Conservation (phyloP, 106 monocot genomes). For the Chionographis japonica region DNA sequence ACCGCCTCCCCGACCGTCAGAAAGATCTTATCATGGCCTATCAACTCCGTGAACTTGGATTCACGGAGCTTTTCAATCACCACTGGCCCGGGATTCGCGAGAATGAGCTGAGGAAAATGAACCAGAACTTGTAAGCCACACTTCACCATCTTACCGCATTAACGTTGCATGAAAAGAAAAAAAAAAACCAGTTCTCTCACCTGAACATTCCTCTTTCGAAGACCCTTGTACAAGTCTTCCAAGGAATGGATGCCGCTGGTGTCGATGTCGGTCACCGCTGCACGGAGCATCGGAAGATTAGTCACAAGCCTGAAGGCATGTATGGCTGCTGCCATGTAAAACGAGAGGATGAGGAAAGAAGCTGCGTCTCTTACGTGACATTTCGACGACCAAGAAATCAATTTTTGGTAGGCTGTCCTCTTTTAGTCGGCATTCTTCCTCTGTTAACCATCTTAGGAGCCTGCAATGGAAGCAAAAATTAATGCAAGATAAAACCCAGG, state of each 20-base stretch:
- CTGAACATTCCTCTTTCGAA: slow-evolving; percentile 49
- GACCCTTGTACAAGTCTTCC: slow-evolving; percentile 48
- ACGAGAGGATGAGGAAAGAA: not conserved
- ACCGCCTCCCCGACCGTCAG: slow-evolving; percentile 66
- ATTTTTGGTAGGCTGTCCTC: slow-evolving; percentile 26
- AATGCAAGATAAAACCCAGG: too few relatives aligned
- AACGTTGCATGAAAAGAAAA: too few relatives aligned
- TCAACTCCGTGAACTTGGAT: slow-evolving; percentile 41
- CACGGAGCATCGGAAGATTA: not conserved
- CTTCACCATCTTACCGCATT: too few relatives aligned
- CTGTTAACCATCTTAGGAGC: slow-evolving; percentile 72
- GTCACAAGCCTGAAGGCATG: not conserved
- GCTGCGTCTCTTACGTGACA: slow-evolving; percentile 59
- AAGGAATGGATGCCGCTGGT: slow-evolving; percentile 72
- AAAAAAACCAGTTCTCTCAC: slow-evolving; percentile 12
- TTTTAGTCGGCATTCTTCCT: slow-evolving; percentile 57
- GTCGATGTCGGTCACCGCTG: slow-evolving; percentile 77
- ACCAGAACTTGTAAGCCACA: not conserved
- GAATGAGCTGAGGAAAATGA: slow-evolving; percentile 44
- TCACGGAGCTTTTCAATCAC: slow-evolving; percentile 65
- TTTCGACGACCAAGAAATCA: slow-evolving; percentile 59
- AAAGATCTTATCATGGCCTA: slow-evolving; percentile 70
- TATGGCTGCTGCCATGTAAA: not conserved
- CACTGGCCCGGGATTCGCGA: slow-evolving; percentile 59
- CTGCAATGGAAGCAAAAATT: slow-evolving; percentile 20